Base-by-base conservation (phyloP, 345 rosid genomes). In the Boechera stricta region DNA sequence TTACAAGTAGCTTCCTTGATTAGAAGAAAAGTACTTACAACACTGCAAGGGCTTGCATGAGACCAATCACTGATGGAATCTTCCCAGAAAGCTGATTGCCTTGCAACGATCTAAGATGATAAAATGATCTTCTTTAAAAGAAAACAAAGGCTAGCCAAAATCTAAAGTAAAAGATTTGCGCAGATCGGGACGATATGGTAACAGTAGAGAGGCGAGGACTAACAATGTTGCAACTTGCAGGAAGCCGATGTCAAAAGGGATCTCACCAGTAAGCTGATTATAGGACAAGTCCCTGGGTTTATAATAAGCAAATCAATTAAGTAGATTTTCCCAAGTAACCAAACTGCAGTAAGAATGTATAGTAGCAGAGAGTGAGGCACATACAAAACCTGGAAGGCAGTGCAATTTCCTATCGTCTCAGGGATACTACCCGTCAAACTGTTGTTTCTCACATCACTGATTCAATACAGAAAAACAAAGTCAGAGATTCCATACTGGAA, bases 1-100 rank as follows among this genome's bases (percentile, higher is more conserved):
- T 44, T 12, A 29, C 16, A 68, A 39, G 3, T 53, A 45, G 67
- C 15, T 68, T 56, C 6, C 12, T 33, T 60, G 65, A 41, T 36
- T 29, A 55, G 69, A 57, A 47, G 68, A 52, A 48, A 51, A 45
- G 74, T 52, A 82, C 99, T 88, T 85, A 95, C 99, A 95, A 66
- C 18, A 95, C 99, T 71, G 99, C 98, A 76, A 95, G 99, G 26
- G 99, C 99, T 81, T 95, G 99, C 99, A 95, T 95, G 24, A 95
- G 87, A 77, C 99, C 99, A 55, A 95, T 87, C 62, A 95, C 99
- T 10, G 91, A 86, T n/a, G 99, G 99, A 53, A 95, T 92, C 81
- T 83, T 78, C 59, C 99, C 99, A 8, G 85, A 84, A 6, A 95
- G 86, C 73, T 29, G 88, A 83, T 95, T 95, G 52, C 91, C 90